These are phyloP conservation scores for Termitomyces sp. DNA, from an alignment of 768 basidiomycete species.

Conservation along the genomic window DNA sequence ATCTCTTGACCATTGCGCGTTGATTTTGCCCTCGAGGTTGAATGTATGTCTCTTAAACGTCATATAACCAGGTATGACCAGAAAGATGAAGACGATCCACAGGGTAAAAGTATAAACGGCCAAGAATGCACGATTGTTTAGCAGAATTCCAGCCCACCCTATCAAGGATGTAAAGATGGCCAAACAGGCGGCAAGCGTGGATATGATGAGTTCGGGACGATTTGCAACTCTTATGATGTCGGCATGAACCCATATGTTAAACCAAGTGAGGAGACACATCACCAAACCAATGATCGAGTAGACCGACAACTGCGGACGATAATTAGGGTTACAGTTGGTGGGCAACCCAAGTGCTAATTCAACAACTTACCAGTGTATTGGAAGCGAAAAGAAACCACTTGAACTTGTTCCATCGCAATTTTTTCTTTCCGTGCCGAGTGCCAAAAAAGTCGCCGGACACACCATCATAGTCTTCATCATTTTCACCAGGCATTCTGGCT, in stretches of 20 bases:
- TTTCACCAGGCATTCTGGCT: constrained; percentile 42
- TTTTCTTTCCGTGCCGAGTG: constrained; percentile 29
- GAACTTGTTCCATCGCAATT: constrained; percentile 74
- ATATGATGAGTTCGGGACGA: constrained; percentile 58
- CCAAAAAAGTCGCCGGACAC: constrained; percentile 37
- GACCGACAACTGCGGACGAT: constrained; percentile 32
- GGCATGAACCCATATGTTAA: constrained; percentile 63
- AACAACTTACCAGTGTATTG: constrained; percentile 39
- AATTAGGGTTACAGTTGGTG: background rate
- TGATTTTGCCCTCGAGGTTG: constrained; percentile 80
- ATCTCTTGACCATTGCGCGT: constrained; percentile 64
- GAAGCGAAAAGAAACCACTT: constrained; percentile 70
- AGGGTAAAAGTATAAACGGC: constrained; percentile 72
- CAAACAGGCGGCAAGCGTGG: constrained; percentile 56
- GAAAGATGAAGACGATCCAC: constrained; percentile 67
- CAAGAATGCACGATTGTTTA: constrained; percentile 81
- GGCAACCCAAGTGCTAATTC: background rate
- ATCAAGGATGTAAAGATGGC: constrained; percentile 62
- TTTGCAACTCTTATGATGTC: constrained; percentile 73
- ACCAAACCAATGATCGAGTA: constrained; percentile 61
- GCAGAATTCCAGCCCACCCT: constrained; percentile 75
- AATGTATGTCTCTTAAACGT: constrained; percentile 70
- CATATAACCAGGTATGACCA: constrained; percentile 72
- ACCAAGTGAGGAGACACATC: constrained; percentile 68
- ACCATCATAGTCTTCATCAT: constrained; percentile 52